Evolutionary conservation across 805 yeast species (phyloP).

Genomic region (Cyberlindnera suaveolens): DNA sequence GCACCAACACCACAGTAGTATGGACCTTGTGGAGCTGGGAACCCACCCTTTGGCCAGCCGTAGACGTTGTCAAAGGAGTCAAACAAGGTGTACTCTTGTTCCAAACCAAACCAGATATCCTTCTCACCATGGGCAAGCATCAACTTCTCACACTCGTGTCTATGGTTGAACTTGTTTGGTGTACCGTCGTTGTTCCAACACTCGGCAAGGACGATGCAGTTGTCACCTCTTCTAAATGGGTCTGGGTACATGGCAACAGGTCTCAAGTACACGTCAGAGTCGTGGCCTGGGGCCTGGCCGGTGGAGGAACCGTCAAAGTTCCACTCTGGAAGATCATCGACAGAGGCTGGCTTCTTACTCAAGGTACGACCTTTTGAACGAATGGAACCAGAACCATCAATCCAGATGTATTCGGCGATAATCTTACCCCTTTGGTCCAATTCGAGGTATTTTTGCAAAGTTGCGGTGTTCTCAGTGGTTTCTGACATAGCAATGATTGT

Average conservation of each 20-base stretch:
- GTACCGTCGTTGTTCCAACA: slow-evolving; percentile 99
- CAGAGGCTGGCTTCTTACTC: slow-evolving; percentile 53
- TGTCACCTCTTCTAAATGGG: slow-evolving; percentile 97
- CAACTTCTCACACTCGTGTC: slow-evolving; percentile 93
- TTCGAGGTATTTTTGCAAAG: slow-evolving; percentile 75
- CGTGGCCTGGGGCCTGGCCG: slow-evolving; percentile 96
- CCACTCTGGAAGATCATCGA: slow-evolving; percentile 96
- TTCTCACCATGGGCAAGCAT: slow-evolving; percentile 86
- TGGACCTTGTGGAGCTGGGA: slow-evolving; percentile 99
- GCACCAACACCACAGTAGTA: slow-evolving; percentile 99
- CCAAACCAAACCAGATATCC: slow-evolving; percentile 95
- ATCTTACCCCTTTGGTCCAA: slow-evolving; percentile 82
- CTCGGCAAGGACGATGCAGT: slow-evolving; percentile 90
- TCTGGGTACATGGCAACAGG: slow-evolving; percentile 95
- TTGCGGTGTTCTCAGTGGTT: slow-evolving; percentile 65
- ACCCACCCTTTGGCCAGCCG: slow-evolving; percentile 99
- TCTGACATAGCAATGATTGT: slow-evolving; percentile 23
- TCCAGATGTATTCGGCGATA: slow-evolving; percentile 97
- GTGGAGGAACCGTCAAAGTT: slow-evolving; percentile 99
- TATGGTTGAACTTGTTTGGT: slow-evolving; percentile 97
- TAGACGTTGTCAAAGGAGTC: slow-evolving; percentile 86
- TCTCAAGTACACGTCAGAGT: slow-evolving; percentile 90
- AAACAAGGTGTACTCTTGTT: slow-evolving; percentile 96
- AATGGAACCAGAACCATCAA: slow-evolving; percentile 83
- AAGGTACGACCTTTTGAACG: slow-evolving; percentile 95